phyloP scores from a whole-genome alignment of 257 asterid genomes.

The Eustoma russellianum region DNA sequence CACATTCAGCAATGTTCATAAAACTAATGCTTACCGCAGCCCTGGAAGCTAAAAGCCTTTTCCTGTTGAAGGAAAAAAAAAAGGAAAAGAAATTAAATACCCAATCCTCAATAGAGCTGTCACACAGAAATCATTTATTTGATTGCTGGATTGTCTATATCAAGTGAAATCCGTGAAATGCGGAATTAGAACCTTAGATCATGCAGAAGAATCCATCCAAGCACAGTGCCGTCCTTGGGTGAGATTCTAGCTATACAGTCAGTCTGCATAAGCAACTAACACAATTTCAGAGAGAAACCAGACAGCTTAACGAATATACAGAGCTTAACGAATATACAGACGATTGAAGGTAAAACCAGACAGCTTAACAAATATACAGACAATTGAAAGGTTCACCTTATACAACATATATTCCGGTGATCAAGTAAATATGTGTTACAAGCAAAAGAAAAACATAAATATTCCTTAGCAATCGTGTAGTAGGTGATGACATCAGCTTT shows the following conservation, averaged over 20 bases:
- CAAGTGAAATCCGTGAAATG: conserved; percentile 1
- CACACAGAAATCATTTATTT: neutral
- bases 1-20: neutral
- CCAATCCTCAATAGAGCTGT: neutral
- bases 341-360: neutral
- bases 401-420: neutral
- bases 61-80: conserved; percentile 25
- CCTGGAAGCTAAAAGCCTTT: conserved; percentile 44
- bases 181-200: conserved; percentile 41
- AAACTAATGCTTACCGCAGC: conserved; percentile 30
- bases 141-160: neutral
- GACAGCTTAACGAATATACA: neutral
- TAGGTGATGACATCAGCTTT: too few species aligned
- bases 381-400: neutral
- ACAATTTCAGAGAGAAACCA: neutral
- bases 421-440: too few species aligned
- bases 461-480: too few species aligned
- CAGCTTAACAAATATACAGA: neutral
- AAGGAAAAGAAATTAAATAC: conserved; percentile 1
- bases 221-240: conserved; percentile 41
- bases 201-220: conserved; percentile 85
- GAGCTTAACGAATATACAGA: neutral
- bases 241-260: conserved; percentile 95
- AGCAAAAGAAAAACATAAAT: too few species aligned
- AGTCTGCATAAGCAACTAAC: conserved; percentile 33